Base-by-base conservation (phyloP, 805 yeast species). In the Sungouiella blattae region DNA sequence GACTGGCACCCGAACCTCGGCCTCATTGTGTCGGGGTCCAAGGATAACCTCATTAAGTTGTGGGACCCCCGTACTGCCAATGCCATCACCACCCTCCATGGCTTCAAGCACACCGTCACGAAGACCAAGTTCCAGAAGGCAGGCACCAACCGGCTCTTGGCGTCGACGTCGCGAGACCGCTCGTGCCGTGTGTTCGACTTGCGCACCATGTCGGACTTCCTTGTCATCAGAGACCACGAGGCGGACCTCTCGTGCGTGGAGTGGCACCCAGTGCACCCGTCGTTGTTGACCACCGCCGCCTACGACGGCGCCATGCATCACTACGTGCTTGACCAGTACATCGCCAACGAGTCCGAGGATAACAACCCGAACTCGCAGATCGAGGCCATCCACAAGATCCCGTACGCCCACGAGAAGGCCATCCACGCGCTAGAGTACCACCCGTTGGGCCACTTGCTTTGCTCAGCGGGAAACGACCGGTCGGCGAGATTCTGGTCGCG, bases 1-100 rank as follows among this genome's bases (percentile, higher is more conserved):
- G 98, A 93, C 59, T 93, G 99, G 99, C 99, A 93, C 60, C 86
- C 95, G 4, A 70, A 73, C 9, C 64, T 87, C 60, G 96, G 97
- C 0, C 69, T 93, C 18, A 73, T 93, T 33, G 96, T 84, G 0
- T 77, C 89, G 44, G 99, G 97, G 0, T 93, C 98, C 0, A 93
- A 94, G 57, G 99, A 93, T 61, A 94, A 94, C 59, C 66, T 88
- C 47, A 77, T 93, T 31, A 88, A 89, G 61, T 67, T 93, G 17
- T 93, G 98, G 98, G 99, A 93, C 57, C 99, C 99, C 8, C 72
- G 98, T 43, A 70, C 78, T 4, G 79, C 83, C 0, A 71, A 71
- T 31, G 80, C 91, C 45, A 67, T 93, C 5, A 69, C 87, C 2
- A 89, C 97, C 0, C 60, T 93, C 18, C 87, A 88, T 53, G 95